Evolutionary conservation across 2,329 filamentous ascomycete species (phyloP).

Genomic region (Penicillium brasilianum): DNA sequence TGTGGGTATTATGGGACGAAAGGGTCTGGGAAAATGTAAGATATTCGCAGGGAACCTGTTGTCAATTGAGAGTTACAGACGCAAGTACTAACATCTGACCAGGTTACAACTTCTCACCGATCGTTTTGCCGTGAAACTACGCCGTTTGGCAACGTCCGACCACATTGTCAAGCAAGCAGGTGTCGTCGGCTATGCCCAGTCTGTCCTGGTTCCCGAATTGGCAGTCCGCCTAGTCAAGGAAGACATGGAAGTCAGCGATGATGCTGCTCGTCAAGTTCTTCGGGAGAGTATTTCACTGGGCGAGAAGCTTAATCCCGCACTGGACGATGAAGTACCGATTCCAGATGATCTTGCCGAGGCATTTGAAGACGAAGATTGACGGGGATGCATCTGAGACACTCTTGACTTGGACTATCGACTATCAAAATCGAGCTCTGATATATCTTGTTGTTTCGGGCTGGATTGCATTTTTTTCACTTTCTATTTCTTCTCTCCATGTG

Average conservation of each 20-base stretch:
- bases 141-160: constrained; percentile 67
- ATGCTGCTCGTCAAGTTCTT: constrained; percentile 61
- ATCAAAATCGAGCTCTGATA: background rate
- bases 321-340: constrained; percentile 58
- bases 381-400: background rate
- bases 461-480: background rate
- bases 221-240: constrained; percentile 62
- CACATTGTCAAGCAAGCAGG: constrained; percentile 69
- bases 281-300: constrained; percentile 71
- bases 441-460: background rate
- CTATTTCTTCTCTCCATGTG: constrained; percentile 4
- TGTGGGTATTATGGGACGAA: constrained; percentile 85
- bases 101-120: constrained; percentile 64
- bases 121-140: constrained; percentile 64
- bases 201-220: constrained; percentile 76
- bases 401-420: background rate
- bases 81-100: background rate
- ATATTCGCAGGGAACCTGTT: background rate
- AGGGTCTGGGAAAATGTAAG: constrained; percentile 72
- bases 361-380: background rate
- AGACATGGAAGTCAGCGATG: constrained; percentile 58
- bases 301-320: constrained; percentile 69
- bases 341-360: constrained; percentile 18
- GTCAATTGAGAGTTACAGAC: background rate
- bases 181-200: constrained; percentile 71